Evolutionary conservation across 129 eudicot species (phyloP).

Genomic region (Flaveria ramosissima): DNA sequence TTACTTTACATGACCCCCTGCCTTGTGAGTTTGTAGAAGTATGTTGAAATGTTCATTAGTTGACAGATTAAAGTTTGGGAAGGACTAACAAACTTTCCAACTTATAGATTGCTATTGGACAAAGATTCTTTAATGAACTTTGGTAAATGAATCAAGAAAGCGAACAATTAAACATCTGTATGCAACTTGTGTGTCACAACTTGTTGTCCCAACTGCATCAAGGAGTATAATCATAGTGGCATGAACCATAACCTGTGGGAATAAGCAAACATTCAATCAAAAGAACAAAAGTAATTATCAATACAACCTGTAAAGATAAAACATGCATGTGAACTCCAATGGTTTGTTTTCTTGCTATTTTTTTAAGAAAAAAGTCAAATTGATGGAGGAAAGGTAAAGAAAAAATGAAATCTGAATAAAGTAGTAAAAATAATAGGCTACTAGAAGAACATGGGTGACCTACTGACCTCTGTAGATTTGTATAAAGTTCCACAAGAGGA

Average conservation of each 20-base stretch:
- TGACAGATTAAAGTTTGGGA: neutral
- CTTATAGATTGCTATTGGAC: conserved; percentile 27
- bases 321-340: conserved; percentile 28
- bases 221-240: conserved; percentile 59
- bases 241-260: conserved; percentile 55
- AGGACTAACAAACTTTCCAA: conserved; percentile 19
- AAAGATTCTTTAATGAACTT: conserved; percentile 22
- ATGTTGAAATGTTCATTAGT: neutral
- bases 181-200: conserved; percentile 24
- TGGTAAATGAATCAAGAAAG: conserved; percentile 34
- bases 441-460: too few relatives aligned
- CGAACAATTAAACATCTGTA: conserved; percentile 6
- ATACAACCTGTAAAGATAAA: conserved; percentile 22
- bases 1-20: neutral
- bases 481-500: too few relatives aligned
- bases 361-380: conserved; percentile 24
- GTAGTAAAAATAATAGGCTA: too few relatives aligned
- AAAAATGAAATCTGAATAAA: neutral
- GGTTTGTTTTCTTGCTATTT: conserved; percentile 29
- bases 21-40: neutral
- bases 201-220: conserved; percentile 35
- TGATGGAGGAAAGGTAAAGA: conserved; percentile 32
- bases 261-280: conserved; percentile 10
- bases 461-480: too few relatives aligned
- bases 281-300: conserved; percentile 16